Percentiles rank a stretch among this genome's conserved stretches.
phyloP scores from a whole-genome alignment of 2,329 filamentous ascomycete genomes.

The Fonsecaea multimorphosa region DNA sequence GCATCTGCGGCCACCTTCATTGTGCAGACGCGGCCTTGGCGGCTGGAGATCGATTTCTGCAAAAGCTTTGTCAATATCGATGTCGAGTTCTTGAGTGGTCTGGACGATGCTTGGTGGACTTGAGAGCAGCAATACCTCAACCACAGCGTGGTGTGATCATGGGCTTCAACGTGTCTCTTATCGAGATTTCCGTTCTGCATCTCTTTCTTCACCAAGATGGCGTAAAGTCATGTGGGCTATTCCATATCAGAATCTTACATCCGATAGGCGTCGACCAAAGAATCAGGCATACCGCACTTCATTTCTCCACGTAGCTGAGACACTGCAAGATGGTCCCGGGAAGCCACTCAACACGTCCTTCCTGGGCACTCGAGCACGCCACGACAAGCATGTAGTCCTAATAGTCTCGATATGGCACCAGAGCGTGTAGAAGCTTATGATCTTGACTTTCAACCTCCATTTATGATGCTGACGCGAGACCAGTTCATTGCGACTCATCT shows the following conservation, averaged over 20 bases:
- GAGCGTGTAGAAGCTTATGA: no score
- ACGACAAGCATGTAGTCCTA: no score
- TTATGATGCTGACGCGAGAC: background rate
- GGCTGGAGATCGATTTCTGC: constrained; percentile 50
- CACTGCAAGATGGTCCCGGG: no score
- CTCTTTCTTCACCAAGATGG: background rate
- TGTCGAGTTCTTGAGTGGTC: constrained; percentile 50
- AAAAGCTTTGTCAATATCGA: constrained; percentile 57
- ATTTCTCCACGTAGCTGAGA: background rate
- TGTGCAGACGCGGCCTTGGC: constrained; percentile 58
- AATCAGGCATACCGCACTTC: background rate
- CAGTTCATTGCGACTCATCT: background rate
- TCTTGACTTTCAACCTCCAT: background rate
- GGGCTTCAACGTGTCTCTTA: background rate
- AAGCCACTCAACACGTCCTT: no score
- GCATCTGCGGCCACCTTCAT: constrained; percentile 52
- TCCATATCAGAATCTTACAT: background rate
- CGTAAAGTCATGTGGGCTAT: background rate
- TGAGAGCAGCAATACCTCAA: background rate
- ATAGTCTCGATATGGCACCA: no score
- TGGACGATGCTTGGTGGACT: constrained; percentile 43
- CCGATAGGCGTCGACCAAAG: background rate
- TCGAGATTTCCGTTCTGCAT: background rate
- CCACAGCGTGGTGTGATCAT: background rate
- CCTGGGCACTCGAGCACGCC: no score